phyloP scores from a whole-genome alignment of 176 grass and related monocot species.

The Hordeum vulgare region DNA sequence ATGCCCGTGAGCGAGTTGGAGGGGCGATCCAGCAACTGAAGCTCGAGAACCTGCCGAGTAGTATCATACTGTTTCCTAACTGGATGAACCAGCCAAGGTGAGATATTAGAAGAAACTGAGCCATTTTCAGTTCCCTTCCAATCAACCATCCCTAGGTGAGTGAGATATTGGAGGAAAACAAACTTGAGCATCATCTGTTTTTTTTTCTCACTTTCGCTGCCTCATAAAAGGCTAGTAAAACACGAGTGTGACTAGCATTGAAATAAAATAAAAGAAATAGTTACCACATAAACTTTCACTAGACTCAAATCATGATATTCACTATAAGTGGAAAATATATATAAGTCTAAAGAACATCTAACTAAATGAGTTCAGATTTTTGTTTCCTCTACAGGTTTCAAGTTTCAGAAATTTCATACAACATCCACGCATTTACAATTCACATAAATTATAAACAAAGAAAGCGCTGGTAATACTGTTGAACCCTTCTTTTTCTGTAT shows the following conservation, averaged over 20 bases:
- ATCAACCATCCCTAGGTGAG: conserved; percentile 19
- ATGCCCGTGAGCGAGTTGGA: no score
- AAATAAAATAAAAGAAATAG: neutral
- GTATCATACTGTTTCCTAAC: no score
- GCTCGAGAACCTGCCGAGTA: no score
- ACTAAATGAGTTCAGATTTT: neutral
- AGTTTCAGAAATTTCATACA: conserved; percentile 8
- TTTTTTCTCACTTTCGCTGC: conserved; percentile 25
- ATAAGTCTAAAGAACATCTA: neutral
- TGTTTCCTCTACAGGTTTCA: neutral
- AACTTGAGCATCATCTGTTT: conserved; percentile 31
- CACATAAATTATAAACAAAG: conserved; percentile 12
- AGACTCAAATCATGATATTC: neutral
- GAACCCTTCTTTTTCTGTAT: conserved; percentile 6
- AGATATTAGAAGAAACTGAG: conserved; percentile 60
- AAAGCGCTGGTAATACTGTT: neutral
- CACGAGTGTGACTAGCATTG: neutral
- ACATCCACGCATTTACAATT: conserved; percentile 40
- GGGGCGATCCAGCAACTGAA: no score
- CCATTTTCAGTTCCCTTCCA: conserved; percentile 34
- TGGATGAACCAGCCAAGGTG: neutral
- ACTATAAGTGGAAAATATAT: neutral
- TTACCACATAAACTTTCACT: neutral
- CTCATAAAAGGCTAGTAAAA: neutral
- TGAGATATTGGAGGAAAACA: conserved; percentile 53